These are phyloP conservation scores for Chrysoporthe puriensis DNA, from an alignment of 2,329 filamentous ascomycete genomes.

Conservation along the genomic window DNA sequence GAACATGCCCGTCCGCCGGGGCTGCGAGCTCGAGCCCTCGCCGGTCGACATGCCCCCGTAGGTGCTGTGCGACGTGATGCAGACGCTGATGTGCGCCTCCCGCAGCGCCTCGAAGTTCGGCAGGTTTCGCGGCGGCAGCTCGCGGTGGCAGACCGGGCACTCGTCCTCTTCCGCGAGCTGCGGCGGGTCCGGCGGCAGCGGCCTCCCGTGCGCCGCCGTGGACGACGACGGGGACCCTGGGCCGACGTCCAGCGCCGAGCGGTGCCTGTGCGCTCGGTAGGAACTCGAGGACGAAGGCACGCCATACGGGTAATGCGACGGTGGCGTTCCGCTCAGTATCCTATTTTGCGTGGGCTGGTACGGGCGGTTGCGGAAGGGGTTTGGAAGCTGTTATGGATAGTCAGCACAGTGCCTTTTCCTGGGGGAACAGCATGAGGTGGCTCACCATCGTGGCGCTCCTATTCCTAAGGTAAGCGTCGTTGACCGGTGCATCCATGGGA, in stretches of 20 bases:
- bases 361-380: slow-evolving; percentile 15
- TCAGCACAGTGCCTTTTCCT: neutral
- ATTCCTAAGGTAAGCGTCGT: slow-evolving; percentile 45
- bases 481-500: slow-evolving; percentile 33
- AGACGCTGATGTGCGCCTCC: slow-evolving; percentile 61
- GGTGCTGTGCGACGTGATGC: slow-evolving; percentile 59
- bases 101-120: slow-evolving; percentile 58
- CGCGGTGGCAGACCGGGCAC: slow-evolving; percentile 75
- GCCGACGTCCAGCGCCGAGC: slow-evolving; percentile 40
- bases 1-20: slow-evolving; percentile 63
- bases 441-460: slow-evolving; percentile 57
- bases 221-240: slow-evolving; percentile 37
- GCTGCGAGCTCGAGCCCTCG: slow-evolving; percentile 32
- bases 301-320: slow-evolving; percentile 39
- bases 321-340: slow-evolving; percentile 46
- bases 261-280: slow-evolving; percentile 31
- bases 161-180: slow-evolving; percentile 74
- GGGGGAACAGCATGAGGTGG: slow-evolving; percentile 18
- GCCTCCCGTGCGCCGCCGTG: slow-evolving; percentile 41
- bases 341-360: slow-evolving; percentile 44
- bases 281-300: slow-evolving; percentile 30
- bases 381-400: slow-evolving; percentile 7
- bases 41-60: slow-evolving; percentile 40
- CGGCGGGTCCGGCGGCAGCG: slow-evolving; percentile 46
- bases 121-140: slow-evolving; percentile 64